phyloP scores from a whole-genome alignment of 2,329 filamentous ascomycete genomes.

The Ophiostoma novo-ulmi region DNA sequence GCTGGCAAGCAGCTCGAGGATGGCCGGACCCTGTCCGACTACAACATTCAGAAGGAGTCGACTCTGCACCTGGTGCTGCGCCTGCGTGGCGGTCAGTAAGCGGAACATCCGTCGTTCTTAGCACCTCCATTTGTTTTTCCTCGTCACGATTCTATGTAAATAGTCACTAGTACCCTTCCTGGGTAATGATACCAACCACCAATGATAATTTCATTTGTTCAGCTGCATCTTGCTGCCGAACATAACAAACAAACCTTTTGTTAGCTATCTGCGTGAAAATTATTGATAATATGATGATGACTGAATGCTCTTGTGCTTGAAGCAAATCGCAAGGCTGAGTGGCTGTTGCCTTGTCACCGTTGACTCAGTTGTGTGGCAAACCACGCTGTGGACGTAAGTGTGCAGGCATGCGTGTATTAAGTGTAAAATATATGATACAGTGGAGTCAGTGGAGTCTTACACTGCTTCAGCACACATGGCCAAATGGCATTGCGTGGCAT shows the following conservation, averaged over 20 bases:
- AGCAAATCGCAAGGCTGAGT: background rate
- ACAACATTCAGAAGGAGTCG: slow-evolving; percentile 81
- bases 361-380: background rate
- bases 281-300: too few relatives aligned
- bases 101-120: background rate
- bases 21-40: slow-evolving; percentile 75
- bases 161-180: slow-evolving; percentile 7
- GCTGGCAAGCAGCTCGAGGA: slow-evolving; percentile 69
- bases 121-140: background rate
- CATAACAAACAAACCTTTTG: background rate
- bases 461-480: background rate
- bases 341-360: background rate
- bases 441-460: background rate
- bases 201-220: background rate
- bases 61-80: slow-evolving; percentile 77
- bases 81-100: slow-evolving; percentile 60
- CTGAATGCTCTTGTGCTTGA: too few relatives aligned
- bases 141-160: slow-evolving; percentile 2
- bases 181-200: slow-evolving; percentile 17
- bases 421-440: background rate
- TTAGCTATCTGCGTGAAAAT: background rate
- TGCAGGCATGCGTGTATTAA: background rate
- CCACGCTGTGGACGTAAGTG: background rate
- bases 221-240: background rate
- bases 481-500: background rate